Evolutionary conservation across 2,329 filamentous ascomycete species (phyloP).

Genomic region (Helotiales sp.): DNA sequence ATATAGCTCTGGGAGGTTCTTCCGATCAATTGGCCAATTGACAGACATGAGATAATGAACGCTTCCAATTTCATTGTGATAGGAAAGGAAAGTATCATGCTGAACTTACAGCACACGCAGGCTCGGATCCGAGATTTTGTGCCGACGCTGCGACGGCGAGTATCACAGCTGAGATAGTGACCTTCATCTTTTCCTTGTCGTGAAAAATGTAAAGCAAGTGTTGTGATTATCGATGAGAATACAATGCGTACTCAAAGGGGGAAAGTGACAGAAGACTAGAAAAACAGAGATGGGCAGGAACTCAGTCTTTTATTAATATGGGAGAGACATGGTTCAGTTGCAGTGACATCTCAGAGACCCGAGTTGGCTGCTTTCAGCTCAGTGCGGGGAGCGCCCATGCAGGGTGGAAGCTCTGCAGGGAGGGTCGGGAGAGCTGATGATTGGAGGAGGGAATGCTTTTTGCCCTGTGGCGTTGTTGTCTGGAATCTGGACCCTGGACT

Average conservation of each 20-base stretch:
- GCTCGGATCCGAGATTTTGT: constrained; percentile 39
- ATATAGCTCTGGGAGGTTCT: too few species aligned
- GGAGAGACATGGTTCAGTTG: background rate
- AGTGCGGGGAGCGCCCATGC: background rate
- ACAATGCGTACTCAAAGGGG: background rate
- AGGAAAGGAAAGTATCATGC: background rate
- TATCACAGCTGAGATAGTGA: constrained; percentile 28
- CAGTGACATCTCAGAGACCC: background rate
- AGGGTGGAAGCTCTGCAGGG: background rate
- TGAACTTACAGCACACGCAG: constrained; percentile 43
- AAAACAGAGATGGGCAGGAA: background rate
- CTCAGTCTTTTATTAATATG: background rate
- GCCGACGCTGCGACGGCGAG: constrained; percentile 39
- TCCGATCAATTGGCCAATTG: too few species aligned
- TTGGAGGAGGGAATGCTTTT: background rate
- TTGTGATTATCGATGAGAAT: too few species aligned
- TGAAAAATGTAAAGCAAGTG: background rate
- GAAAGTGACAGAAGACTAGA: background rate
- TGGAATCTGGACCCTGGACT: too few species aligned
- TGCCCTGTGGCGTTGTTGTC: too few species aligned
- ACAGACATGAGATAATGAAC: too few species aligned
- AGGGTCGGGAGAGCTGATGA: background rate
- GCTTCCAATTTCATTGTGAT: too few species aligned
- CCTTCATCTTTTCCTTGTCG: constrained; percentile 41
- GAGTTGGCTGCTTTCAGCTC: background rate